Evolutionary conservation across 345 rosid species (phyloP), one percentile per base, ranked within the genome.

Genomic region (Gossypium mustelinum): DNA sequence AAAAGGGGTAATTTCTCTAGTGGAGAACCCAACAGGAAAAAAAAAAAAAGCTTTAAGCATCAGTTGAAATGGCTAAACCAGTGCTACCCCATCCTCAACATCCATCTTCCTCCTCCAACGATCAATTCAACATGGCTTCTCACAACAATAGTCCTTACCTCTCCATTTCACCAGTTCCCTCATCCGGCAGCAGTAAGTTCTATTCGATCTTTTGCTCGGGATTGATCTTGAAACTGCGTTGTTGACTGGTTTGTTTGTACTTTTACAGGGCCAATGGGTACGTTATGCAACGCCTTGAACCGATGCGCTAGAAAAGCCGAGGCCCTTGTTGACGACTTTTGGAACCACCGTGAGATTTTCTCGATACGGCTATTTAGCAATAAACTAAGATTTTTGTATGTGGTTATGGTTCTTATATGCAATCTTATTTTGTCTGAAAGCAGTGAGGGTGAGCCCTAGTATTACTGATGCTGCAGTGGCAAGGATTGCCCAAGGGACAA

Each of bases 391-490:
- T 29, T 58, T 22, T 64, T 34, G 56, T 18, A 34, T 34, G 66
- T 17, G 55, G 18, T 52, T 16, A 34, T 69, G 73, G 76, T 57
- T 64, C 64, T 73, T 39, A 69, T 67, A 22, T 34, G 48, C 57
- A 18, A 22, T 65, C 44, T 55, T 44, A 9, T 8, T 75, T 52
- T 68, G 56, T 64, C 76, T 73, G 70, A 52, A 11, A 44, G 74
- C 84, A 94, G 98, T 92, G 62, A 90, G 78, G 85, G 81, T 85
- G 27, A 87, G 86, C 73, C 87, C 97, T 8, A 90, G 87, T 75
- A 29, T 94, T 70, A 76, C 88, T 5, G 93, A 92, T 68, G 93
- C 91, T n/a, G 93, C 97, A 74, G 79, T 88, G 92, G 91, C 93
- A 52, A 92, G 93, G 84, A 85, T 94, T 65, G 16, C 90, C 72